These are phyloP conservation scores for Fusarium praegraminearum DNA, from an alignment of 2,329 filamentous ascomycete species.

Conservation along the genomic window DNA sequence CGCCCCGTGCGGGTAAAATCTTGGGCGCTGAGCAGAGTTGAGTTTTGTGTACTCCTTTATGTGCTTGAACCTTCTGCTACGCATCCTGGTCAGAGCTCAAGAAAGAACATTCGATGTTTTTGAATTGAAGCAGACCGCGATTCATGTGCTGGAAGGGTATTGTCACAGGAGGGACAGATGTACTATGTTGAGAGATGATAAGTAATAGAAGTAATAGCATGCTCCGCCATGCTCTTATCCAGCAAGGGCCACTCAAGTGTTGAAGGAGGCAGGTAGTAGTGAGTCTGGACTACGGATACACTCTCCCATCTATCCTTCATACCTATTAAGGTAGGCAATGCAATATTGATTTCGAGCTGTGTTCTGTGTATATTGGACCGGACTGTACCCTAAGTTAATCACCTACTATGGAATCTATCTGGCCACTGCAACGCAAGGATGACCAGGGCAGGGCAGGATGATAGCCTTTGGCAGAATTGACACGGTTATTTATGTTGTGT, in stretches of 20 bases:
- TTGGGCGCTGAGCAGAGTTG: conserved; percentile 7
- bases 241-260: neutral
- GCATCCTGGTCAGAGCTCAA: conserved; percentile 4
- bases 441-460: neutral
- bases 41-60: neutral
- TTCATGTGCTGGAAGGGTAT: neutral
- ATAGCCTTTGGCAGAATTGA: neutral
- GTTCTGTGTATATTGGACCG: neutral
- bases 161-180: neutral
- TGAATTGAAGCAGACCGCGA: conserved; percentile 1
- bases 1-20: conserved; percentile 9
- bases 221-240: neutral
- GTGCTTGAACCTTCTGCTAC: conserved; percentile 12
- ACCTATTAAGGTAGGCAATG: neutral
- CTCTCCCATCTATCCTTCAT: neutral
- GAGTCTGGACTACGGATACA: neutral
- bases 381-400: neutral
- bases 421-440: conserved; percentile 6
- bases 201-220: neutral
- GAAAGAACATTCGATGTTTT: conserved; percentile 4
- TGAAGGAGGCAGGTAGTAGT: neutral
- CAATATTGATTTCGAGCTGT: neutral
- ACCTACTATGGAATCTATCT: neutral
- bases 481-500: conserved; percentile 7
- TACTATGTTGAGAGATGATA: neutral